These are phyloP conservation scores for Coffea eugenioides DNA, from an alignment of 257 asterid species.

Conservation along the genomic window DNA sequence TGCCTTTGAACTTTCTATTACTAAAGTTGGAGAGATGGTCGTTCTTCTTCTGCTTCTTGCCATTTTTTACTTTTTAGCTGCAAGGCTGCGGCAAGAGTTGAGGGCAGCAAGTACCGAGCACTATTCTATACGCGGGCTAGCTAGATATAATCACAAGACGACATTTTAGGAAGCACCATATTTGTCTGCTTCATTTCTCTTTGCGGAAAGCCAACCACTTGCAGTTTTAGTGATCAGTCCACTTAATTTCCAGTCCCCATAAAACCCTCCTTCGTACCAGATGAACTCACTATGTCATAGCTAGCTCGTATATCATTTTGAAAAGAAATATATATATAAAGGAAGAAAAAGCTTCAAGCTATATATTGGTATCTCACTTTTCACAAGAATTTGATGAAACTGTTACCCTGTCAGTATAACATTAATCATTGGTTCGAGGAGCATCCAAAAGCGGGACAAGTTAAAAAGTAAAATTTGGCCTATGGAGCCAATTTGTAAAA, in stretches of 20 bases:
- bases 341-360: too few species aligned
- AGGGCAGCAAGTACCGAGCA: not conserved
- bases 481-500: not conserved
- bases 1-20: not conserved
- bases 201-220: conserved; percentile 1
- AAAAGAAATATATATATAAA: too few species aligned
- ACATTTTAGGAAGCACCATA: not conserved
- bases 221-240: conserved; percentile 3
- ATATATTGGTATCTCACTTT: too few species aligned
- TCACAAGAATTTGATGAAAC: not conserved
- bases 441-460: not conserved
- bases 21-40: not conserved
- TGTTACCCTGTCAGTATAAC: not conserved
- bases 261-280: conserved; percentile 1
- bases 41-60: too few species aligned
- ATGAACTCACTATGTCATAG: not conserved
- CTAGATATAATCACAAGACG: not conserved
- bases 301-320: not conserved
- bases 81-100: not conserved
- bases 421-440: not conserved
- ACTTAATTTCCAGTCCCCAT: not conserved
- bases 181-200: not conserved
- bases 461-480: not conserved
- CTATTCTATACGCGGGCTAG: not conserved
- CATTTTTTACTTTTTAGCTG: not conserved